Evolutionary conservation across 805 yeast genomes (phyloP), one percentile per base, ranked within the genome.

Genomic region (Zygotorulaspora danielsina): DNA sequence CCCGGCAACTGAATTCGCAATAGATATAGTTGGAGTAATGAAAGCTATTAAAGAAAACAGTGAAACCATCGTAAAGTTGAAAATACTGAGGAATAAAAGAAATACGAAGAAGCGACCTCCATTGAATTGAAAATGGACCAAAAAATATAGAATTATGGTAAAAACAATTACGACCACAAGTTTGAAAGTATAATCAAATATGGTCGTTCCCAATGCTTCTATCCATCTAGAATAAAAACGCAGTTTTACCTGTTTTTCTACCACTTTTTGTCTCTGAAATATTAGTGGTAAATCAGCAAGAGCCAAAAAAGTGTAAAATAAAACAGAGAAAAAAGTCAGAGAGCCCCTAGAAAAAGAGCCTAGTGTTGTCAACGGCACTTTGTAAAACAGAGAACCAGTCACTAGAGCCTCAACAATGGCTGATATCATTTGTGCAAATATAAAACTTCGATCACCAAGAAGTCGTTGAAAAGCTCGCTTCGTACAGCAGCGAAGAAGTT

Each of bases 221-320:
- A 81, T 75, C 26, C 84, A 72, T 7, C 84, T 81, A 30, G 76
- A 70, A 56, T 81, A 82, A 48, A 81, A 72, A 6, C 81, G 76
- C 50, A 78, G 79, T 42, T 72, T 69, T 48, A 76, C 73, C 53
- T 83, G 90, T 54, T 82, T 81, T 48, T 67, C 72, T 22, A 80
- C 73, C 46, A 83, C 71, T 28, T 74, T 67, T 41, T 78, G 69
- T 31, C 73, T 66, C 33, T 63, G 70, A 53, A 75, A 66, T 51
- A 72, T 53, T 21, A 63, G 59, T 34, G 71, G 64, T 43, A 72
- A 73, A 54, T 79, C 84, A 47, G 79, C 73, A 49, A 79, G 65
- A 3, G 83, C 69, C 20, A 76, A 63, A 61, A 80, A 73, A 8
- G 82, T 80, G 56, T 76, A 79, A 42, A 67, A 73, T 42, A 73